Conservation (phyloP, 257 asterid species). For the Nicotiana otophora region DNA sequence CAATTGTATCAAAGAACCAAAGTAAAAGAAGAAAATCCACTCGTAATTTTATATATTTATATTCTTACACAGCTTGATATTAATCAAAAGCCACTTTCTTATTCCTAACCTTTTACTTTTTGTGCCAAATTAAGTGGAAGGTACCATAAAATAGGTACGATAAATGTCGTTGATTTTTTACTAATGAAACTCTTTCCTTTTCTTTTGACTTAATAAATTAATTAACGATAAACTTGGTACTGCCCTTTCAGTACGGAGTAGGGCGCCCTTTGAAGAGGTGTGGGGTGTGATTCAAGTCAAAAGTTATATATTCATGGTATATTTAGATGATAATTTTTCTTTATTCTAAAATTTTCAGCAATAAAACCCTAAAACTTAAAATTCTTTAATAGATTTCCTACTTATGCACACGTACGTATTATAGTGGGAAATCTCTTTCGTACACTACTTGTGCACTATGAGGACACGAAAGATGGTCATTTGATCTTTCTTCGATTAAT, state of each 20-base stretch:
- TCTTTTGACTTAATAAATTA: background rate
- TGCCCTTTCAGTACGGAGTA: conserved; percentile 6
- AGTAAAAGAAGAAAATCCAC: background rate
- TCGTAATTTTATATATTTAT: background rate
- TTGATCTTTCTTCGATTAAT: background rate
- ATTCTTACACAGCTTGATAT: background rate
- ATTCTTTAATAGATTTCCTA: background rate
- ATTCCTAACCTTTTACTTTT: background rate
- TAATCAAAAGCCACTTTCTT: background rate
- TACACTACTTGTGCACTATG: background rate
- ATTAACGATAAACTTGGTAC: background rate
- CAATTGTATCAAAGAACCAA: background rate
- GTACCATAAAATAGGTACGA: background rate
- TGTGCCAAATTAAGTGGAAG: background rate
- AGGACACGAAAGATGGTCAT: background rate
- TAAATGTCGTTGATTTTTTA: background rate
- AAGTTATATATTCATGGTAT: background rate
- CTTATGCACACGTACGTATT: background rate
- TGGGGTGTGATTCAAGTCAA: background rate
- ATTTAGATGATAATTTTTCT: background rate
- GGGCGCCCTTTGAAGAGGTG: background rate
- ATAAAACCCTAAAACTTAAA: background rate
- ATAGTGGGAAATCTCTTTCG: background rate
- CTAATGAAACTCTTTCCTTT: background rate
- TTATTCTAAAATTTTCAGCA: background rate